Conservation (phyloP, 1,139 yeast genomes). For the Meyerozyma elateridarum region DNA sequence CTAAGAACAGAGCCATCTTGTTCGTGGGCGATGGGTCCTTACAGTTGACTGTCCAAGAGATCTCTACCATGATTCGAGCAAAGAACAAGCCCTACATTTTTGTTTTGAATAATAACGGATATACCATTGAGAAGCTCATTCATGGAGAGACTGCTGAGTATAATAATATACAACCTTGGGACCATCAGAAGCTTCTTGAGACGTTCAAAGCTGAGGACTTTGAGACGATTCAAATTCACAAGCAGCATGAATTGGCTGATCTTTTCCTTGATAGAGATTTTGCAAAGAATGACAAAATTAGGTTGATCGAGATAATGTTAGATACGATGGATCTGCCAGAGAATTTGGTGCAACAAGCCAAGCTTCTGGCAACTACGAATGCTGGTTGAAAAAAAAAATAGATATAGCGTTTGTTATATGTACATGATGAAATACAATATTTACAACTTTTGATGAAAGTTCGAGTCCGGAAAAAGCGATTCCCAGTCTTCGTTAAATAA, state of each 20-base stretch:
- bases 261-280: constrained; percentile 26
- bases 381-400: too few relatives aligned
- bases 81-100: constrained; percentile 28
- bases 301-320: constrained; percentile 33
- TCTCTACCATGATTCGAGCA: constrained; percentile 33
- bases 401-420: too few relatives aligned
- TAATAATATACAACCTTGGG: constrained; percentile 39
- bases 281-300: constrained; percentile 25
- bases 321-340: constrained; percentile 35
- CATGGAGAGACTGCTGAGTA: constrained; percentile 33
- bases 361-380: constrained; percentile 20
- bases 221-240: constrained; percentile 23
- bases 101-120: constrained; percentile 37
- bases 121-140: constrained; percentile 37
- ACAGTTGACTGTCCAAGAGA: constrained; percentile 41
- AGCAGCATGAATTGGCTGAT: constrained; percentile 22
- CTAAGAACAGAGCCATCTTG: constrained; percentile 28
- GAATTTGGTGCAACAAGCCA: constrained; percentile 28
- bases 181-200: constrained; percentile 27
- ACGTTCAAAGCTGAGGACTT: constrained; percentile 27
- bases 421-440: neutral
- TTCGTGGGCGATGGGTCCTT: constrained; percentile 42
- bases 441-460: constrained; percentile 11
- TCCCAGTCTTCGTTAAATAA: constrained; percentile 50
- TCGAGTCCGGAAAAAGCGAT: constrained; percentile 41